A percentile compares a stretch with the other conserved stretches of the same genome.
Evolutionary conservation across 768 basidiomycete species (phyloP).

Genomic region (Lactarius evosmus): DNA sequence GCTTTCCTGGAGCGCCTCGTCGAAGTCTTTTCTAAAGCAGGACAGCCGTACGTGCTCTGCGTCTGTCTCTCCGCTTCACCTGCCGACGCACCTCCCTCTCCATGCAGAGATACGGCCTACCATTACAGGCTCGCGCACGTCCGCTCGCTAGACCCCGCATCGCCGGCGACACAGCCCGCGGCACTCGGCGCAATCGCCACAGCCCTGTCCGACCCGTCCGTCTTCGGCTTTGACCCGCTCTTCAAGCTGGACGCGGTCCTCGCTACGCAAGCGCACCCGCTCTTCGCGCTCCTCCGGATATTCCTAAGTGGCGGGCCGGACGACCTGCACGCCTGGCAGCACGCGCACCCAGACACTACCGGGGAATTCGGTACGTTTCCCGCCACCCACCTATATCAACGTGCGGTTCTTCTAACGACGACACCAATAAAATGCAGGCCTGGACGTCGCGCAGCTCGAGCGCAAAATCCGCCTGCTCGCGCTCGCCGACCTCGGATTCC

Average conservation of each 20-base stretch:
- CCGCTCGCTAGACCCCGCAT: conserved; percentile 54
- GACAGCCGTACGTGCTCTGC: conserved; percentile 50
- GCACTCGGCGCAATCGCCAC: conserved; percentile 60
- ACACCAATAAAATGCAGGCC: conserved; percentile 37
- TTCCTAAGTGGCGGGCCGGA: conserved; percentile 63
- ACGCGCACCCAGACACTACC: conserved; percentile 46
- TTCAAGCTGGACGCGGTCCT: conserved; percentile 74
- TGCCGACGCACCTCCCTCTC: background rate
- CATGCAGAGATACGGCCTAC: conserved; percentile 54
- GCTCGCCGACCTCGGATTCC: conserved; percentile 72
- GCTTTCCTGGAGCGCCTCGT: conserved; percentile 63
- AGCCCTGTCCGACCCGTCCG: conserved; percentile 58
- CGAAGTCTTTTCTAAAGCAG: conserved; percentile 54
- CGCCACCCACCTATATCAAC: background rate
- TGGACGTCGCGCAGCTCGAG: conserved; percentile 59
- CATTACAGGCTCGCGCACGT: conserved; percentile 62
- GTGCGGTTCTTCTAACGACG: background rate
- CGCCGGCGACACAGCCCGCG: conserved; percentile 48
- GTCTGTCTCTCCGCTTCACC: background rate
- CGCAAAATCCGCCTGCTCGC: conserved; percentile 77
- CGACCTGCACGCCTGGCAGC: conserved; percentile 62
- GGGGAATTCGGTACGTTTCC: conserved; percentile 49
- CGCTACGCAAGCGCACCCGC: conserved; percentile 60
- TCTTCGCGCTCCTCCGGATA: conserved; percentile 70
- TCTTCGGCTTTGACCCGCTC: conserved; percentile 80